A percentile compares a stretch with the other conserved stretches of the same genome.
These are phyloP conservation scores for Metschnikowia shivogae DNA, from an alignment of 805 yeast species.

Conservation along the genomic window DNA sequence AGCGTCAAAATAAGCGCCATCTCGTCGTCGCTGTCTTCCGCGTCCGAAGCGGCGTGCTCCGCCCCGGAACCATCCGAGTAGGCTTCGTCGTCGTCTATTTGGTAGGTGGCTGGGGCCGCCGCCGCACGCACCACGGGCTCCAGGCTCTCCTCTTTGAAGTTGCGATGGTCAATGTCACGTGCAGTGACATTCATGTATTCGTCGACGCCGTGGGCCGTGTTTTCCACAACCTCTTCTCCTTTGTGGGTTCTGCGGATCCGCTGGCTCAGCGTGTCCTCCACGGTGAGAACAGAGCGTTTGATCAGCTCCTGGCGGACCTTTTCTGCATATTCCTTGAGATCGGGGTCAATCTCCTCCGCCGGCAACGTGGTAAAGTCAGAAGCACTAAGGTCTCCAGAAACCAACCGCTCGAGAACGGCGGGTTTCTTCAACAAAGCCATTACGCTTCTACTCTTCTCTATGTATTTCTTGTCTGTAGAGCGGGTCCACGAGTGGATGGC, in stretches of 20 bases:
- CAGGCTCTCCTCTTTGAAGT: conserved; percentile 22
- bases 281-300: conserved; percentile 62
- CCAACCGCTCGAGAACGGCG: conserved; percentile 53
- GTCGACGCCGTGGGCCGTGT: conserved; percentile 21
- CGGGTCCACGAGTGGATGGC: conserved; percentile 40
- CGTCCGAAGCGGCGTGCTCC: not conserved
- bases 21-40: conserved; percentile 26
- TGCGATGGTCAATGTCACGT: conserved; percentile 35
- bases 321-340: conserved; percentile 64
- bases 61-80: not conserved
- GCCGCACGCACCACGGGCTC: not conserved
- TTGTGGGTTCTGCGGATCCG: conserved; percentile 77
- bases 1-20: conserved; percentile 29
- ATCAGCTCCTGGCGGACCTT: conserved; percentile 67
- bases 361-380: conserved; percentile 58
- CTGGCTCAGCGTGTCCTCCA: conserved; percentile 48
- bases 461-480: conserved; percentile 42
- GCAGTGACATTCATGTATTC: conserved; percentile 29
- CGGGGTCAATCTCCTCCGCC: conserved; percentile 79
- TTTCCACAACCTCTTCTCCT: conserved; percentile 79
- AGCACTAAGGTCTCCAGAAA: conserved; percentile 50
- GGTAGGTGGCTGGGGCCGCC: conserved; percentile 7
- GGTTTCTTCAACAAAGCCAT: conserved; percentile 61
- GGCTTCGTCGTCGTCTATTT: conserved; percentile 25
- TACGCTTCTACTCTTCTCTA: conserved; percentile 65